phyloP scores from a whole-genome alignment of 257 asterid species.

The Solanum clarkiae region DNA sequence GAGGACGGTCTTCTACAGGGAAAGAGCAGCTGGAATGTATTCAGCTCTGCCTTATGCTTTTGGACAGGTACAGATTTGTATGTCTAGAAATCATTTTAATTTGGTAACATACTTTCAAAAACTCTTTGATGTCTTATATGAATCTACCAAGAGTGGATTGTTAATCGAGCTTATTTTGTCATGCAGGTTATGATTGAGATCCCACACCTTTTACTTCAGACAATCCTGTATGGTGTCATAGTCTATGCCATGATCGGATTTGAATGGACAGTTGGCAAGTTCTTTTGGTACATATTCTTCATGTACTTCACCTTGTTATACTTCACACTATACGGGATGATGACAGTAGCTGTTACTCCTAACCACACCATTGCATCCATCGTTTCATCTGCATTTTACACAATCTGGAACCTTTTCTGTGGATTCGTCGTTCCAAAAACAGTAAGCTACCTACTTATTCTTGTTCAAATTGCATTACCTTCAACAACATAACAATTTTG shows the following conservation, averaged over 20 bases:
- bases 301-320: conserved; percentile 69
- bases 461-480: neutral
- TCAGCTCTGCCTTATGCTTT: too few species aligned
- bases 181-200: conserved; percentile 57
- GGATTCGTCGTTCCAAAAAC: conserved; percentile 68
- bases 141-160: too few species aligned
- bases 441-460: conserved; percentile 4
- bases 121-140: too few species aligned
- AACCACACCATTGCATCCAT: conserved; percentile 60
- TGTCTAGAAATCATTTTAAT: neutral
- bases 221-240: conserved; percentile 39
- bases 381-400: conserved; percentile 42
- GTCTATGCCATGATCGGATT: conserved; percentile 79
- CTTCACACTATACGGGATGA: conserved; percentile 80
- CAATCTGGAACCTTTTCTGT: conserved; percentile 65
- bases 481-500: neutral
- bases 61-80: too few species aligned
- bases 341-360: conserved; percentile 71
- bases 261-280: conserved; percentile 52
- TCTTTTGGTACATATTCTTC: conserved; percentile 68
- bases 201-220: conserved; percentile 54
- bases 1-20: too few species aligned
- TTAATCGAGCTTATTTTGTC: neutral
- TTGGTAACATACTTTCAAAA: neutral
- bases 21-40: too few species aligned